These are phyloP conservation scores for Xanthoconium separans DNA, from an alignment of 1,284 basidiomycete species.

Conservation along the genomic window DNA sequence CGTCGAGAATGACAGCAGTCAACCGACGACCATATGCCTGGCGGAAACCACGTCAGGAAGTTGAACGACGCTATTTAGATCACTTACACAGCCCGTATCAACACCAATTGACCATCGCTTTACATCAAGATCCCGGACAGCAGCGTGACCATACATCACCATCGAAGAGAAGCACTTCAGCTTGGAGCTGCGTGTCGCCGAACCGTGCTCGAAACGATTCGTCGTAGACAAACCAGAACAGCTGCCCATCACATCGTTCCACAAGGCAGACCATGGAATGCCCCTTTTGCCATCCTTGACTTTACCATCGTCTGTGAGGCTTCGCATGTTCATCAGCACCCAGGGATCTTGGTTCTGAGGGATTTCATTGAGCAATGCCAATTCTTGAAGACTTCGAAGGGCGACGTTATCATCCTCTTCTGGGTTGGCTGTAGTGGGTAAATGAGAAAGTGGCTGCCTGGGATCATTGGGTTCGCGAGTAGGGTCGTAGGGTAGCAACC, in stretches of 20 bases:
- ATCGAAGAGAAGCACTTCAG: constrained; percentile 70
- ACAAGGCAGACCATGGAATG: constrained; percentile 70
- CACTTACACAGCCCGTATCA: constrained; percentile 77
- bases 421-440: constrained; percentile 45
- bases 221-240: constrained; percentile 54
- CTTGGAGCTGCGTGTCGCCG: constrained; percentile 20
- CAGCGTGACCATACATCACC: constrained; percentile 84
- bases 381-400: constrained; percentile 55
- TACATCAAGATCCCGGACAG: constrained; percentile 71
- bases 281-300: constrained; percentile 63
- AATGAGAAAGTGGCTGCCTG: constrained; percentile 65
- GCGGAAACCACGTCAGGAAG: constrained; percentile 1
- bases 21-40: constrained; percentile 53
- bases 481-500: constrained; percentile 73
- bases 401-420: constrained; percentile 20
- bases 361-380: constrained; percentile 57
- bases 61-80: not conserved
- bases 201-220: not conserved
- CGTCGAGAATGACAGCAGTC: constrained; percentile 57
- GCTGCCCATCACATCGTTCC: constrained; percentile 69
- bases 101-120: constrained; percentile 79
- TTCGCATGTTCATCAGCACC: constrained; percentile 75
- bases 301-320: constrained; percentile 52
- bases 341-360: constrained; percentile 76
- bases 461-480: constrained; percentile 44